Evolutionary conservation across 1,284 basidiomycete species (phyloP).

Genomic region (Agaricales sp.): DNA sequence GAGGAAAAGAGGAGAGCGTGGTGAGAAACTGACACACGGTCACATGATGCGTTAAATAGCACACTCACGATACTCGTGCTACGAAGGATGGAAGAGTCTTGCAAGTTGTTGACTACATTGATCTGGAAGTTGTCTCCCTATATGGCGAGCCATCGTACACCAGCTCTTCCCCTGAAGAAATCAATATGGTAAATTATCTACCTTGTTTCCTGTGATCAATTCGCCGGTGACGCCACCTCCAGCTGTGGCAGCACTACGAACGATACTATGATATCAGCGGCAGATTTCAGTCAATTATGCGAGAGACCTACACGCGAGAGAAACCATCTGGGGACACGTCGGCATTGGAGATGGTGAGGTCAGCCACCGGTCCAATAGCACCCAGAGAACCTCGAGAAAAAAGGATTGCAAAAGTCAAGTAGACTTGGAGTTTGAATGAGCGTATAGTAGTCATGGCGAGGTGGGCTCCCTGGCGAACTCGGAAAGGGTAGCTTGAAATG

Average conservation of each 20-base stretch:
- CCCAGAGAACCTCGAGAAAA: too few species aligned
- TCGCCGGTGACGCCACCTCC: slow-evolving; percentile 19
- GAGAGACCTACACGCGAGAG: too few species aligned
- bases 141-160: background rate
- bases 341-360: slow-evolving; percentile 18
- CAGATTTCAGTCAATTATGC: too few species aligned
- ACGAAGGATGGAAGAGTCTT: slow-evolving; percentile 13
- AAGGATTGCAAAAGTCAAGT: too few species aligned
- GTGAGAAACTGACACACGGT: background rate
- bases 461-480: too few species aligned
- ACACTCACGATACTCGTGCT: slow-evolving; percentile 19
- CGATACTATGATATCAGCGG: too few species aligned
- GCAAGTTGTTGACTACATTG: slow-evolving; percentile 14
- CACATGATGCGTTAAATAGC: slow-evolving; percentile 13
- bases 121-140: slow-evolving; percentile 20
- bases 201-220: slow-evolving; percentile 19
- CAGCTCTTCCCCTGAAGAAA: too few species aligned
- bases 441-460: too few species aligned
- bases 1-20: background rate
- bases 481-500: too few species aligned
- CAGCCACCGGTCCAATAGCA: slow-evolving; percentile 14
- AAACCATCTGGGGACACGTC: slow-evolving; percentile 23
- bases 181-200: background rate
- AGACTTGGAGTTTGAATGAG: too few species aligned
- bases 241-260: slow-evolving; percentile 15